Conservation (phyloP, 805 yeast genomes). For the Candida xyloterini region DNA sequence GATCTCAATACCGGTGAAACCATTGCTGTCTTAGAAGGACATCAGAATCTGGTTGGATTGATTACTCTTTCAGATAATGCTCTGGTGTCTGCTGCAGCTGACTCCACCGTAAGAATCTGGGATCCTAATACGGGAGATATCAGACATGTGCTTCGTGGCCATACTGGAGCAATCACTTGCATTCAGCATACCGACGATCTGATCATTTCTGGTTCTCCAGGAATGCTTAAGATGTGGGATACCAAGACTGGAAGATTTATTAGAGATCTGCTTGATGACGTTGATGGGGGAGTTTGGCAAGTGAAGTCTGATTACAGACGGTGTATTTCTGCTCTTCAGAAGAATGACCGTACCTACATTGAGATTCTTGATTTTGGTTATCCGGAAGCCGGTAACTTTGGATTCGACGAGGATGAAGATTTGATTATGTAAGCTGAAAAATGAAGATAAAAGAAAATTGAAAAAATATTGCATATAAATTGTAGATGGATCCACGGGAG, state of each 20-base stretch:
- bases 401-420: slow-evolving; percentile 14
- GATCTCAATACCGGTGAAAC: slow-evolving; percentile 74
- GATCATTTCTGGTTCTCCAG: slow-evolving; percentile 85
- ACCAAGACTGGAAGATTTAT: slow-evolving; percentile 72
- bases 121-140: slow-evolving; percentile 75
- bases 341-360: slow-evolving; percentile 62
- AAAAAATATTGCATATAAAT: slow-evolving; percentile 3
- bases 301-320: slow-evolving; percentile 80
- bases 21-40: slow-evolving; percentile 74
- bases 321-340: slow-evolving; percentile 89
- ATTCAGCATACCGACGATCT: slow-evolving; percentile 84
- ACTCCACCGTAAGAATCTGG: slow-evolving; percentile 89
- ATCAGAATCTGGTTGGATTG: slow-evolving; percentile 85
- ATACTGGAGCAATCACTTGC: slow-evolving; percentile 85
- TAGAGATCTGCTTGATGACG: slow-evolving; percentile 68
- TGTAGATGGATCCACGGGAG: slow-evolving; percentile 66
- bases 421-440: slow-evolving; percentile 6
- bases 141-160: slow-evolving; percentile 70
- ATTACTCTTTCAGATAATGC: slow-evolving; percentile 72
- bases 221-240: slow-evolving; percentile 86
- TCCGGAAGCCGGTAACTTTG: slow-evolving; percentile 18
- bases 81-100: slow-evolving; percentile 94
- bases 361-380: slow-evolving; percentile 80
- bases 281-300: slow-evolving; percentile 90
- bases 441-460: slow-evolving; percentile 1